These are phyloP conservation scores for Boechera retrofracta DNA, from an alignment of 345 rosid species.

Conservation along the genomic window DNA sequence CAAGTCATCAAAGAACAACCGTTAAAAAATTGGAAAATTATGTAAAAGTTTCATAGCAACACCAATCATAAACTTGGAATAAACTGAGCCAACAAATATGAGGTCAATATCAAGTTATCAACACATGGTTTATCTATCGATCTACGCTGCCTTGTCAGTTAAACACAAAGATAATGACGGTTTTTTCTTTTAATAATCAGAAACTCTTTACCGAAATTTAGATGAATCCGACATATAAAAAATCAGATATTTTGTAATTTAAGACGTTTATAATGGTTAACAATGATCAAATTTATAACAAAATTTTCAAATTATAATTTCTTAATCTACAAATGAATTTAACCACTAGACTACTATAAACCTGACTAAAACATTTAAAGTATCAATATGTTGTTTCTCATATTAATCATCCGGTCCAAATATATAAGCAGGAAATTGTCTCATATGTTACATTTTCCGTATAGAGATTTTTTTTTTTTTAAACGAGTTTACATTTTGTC, in stretches of 20 bases:
- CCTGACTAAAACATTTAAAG: too few species aligned
- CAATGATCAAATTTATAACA: background rate
- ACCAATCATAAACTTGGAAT: background rate
- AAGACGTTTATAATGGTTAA: background rate
- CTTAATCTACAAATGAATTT: too few species aligned
- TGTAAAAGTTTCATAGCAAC: conserved; percentile 12
- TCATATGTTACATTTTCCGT: background rate
- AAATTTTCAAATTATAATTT: too few species aligned
- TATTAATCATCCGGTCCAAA: too few species aligned
- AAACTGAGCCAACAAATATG: background rate
- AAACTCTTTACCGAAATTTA: background rate
- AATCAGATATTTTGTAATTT: background rate
- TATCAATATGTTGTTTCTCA: too few species aligned
- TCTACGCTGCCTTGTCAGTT: background rate
- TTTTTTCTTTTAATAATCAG: too few species aligned
- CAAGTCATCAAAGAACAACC: conserved; percentile 19
- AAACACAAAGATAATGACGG: background rate
- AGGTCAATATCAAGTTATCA: background rate
- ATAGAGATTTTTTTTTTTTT: too few species aligned
- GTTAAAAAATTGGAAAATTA: conserved; percentile 15
- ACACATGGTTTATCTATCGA: background rate
- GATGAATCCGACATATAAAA: background rate
- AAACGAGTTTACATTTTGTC: background rate
- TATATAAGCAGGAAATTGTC: background rate
- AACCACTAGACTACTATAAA: too few species aligned